phyloP scores from a whole-genome alignment of 257 asterid genomes.

The Scutellaria barbata region DNA sequence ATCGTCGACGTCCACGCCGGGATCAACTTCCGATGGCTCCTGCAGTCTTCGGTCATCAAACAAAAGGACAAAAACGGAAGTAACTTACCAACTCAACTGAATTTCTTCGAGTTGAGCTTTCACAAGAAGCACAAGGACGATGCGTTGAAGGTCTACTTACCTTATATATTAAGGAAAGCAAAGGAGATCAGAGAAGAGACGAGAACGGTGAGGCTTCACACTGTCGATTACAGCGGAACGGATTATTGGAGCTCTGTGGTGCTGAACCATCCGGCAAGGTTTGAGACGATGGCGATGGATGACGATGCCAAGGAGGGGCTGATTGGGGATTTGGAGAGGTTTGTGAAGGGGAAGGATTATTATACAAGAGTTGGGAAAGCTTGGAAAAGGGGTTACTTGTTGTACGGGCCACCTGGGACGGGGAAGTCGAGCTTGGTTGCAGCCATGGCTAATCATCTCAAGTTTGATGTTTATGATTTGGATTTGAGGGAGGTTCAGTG shows the following conservation, averaged over 20 bases:
- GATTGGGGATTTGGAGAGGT: conserved; percentile 67
- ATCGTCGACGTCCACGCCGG: conserved; percentile 46
- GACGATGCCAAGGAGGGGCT: conserved; percentile 45
- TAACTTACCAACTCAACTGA: conserved; percentile 42
- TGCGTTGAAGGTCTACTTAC: conserved; percentile 55
- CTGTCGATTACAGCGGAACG: conserved; percentile 65
- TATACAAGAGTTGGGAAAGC: conserved; percentile 78
- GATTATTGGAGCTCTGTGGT: conserved; percentile 77
- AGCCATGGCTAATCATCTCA: conserved; percentile 80
- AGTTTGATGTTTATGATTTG: conserved; percentile 82
- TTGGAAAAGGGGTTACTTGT: conserved; percentile 83
- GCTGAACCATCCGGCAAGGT: conserved; percentile 72
- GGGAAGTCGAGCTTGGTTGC: conserved; percentile 89
- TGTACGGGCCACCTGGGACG: conserved; percentile 81
- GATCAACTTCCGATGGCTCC: conserved; percentile 53
- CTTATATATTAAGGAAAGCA: conserved; percentile 44
- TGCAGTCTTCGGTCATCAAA: conserved; percentile 48
- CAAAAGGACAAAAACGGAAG: conserved; percentile 26
- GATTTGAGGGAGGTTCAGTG: conserved; percentile 76
- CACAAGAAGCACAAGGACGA: conserved; percentile 54
- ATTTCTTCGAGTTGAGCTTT: conserved; percentile 63
- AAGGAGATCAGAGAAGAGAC: conserved; percentile 60
- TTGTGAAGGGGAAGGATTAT: conserved; percentile 65
- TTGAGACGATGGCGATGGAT: conserved; percentile 73
- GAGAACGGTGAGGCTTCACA: conserved; percentile 60